Conservation (phyloP, 371 early-diverging fungal species). For the Rhizopus delemar region DNA sequence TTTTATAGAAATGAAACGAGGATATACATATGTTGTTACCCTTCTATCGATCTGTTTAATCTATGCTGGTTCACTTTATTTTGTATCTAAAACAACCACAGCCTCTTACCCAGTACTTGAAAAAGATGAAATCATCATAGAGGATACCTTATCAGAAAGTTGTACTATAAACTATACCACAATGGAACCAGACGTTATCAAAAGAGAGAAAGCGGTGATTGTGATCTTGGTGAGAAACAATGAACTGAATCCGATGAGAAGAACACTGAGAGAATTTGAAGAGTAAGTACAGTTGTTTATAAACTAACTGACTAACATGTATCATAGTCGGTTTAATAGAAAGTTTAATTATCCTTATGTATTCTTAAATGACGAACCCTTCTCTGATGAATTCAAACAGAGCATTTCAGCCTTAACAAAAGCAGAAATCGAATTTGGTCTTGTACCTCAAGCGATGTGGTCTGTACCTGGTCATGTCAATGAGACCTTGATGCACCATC, state of each 20-base stretch:
- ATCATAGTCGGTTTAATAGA: slow-evolving; percentile 75
- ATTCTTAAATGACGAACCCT: slow-evolving; percentile 83
- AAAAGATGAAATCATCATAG: no score
- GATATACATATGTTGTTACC: background rate
- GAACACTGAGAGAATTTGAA: slow-evolving; percentile 79
- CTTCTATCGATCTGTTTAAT: background rate
- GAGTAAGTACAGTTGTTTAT: slow-evolving; percentile 37
- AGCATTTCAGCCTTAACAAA: slow-evolving; percentile 63
- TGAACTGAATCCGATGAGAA: slow-evolving; percentile 72
- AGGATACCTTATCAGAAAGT: no score
- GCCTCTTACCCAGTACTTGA: no score
- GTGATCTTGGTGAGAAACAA: slow-evolving; percentile 74
- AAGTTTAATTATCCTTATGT: slow-evolving; percentile 89
- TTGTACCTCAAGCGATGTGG: slow-evolving; percentile 73
- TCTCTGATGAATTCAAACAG: slow-evolving; percentile 68
- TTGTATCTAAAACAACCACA: background rate
- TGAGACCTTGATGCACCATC: slow-evolving; percentile 53
- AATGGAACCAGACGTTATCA: background rate
- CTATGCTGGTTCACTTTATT: background rate
- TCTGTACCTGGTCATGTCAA: slow-evolving; percentile 69
- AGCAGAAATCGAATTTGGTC: slow-evolving; percentile 63
- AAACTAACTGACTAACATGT: background rate
- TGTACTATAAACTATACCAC: no score
- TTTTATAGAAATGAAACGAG: background rate
- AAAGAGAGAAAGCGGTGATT: slow-evolving; percentile 46